Evolutionary conservation across 345 rosid species (phyloP).

Genomic region (Cardamine chenopodiifolia): DNA sequence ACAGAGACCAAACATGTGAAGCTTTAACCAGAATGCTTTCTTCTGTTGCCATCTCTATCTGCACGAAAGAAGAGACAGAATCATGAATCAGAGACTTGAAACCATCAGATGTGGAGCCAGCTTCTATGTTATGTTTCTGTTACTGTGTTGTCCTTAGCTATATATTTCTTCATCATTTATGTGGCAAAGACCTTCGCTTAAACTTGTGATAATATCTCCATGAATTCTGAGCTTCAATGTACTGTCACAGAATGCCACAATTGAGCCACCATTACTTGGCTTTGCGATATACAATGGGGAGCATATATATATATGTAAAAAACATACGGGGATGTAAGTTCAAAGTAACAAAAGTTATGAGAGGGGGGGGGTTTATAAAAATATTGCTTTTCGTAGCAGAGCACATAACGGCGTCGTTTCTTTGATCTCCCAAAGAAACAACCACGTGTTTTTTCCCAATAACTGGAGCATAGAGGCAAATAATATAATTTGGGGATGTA

Average conservation of each 20-base stretch:
- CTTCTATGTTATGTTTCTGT: conserved; percentile 25
- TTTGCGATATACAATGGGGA: not conserved
- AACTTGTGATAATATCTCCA: not conserved
- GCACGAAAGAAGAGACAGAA: not conserved
- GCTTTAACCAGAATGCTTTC: not conserved
- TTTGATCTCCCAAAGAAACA: not conserved
- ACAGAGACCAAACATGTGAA: conserved; percentile 28
- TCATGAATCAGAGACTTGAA: conserved; percentile 12
- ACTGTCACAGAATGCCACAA: not conserved
- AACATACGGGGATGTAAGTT: not conserved
- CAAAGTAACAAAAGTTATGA: not conserved
- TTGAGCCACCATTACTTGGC: not conserved
- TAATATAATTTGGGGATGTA: not conserved
- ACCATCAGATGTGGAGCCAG: conserved; percentile 11
- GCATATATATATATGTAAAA: too few species aligned
- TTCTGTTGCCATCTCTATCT: conserved; percentile 5
- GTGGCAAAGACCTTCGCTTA: conserved; percentile 9
- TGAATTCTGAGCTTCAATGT: conserved; percentile 26
- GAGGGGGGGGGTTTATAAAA: not conserved
- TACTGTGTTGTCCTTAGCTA: not conserved
- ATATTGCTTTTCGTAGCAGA: not conserved
- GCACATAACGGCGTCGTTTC: not conserved
- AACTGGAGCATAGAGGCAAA: not conserved
- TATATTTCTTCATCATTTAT: conserved; percentile 26
- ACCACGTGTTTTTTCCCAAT: not conserved